Base-by-base conservation (phyloP, 2,329 filamentous ascomycete species). In the Calonectria multiphialidica region DNA sequence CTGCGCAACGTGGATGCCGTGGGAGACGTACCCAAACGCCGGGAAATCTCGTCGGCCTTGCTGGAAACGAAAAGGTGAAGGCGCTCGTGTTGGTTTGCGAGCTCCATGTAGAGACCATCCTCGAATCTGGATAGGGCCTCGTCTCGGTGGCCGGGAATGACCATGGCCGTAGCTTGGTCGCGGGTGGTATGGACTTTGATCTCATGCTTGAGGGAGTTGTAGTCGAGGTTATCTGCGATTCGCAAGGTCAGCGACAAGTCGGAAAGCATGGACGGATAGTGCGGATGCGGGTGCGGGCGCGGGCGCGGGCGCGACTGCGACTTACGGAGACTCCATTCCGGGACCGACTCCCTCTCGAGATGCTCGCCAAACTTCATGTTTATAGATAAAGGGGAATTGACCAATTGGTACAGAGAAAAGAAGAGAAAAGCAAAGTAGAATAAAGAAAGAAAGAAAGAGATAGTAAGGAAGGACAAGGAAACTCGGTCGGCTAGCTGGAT, bases 131-230 rank as follows among this genome's bases (percentile, higher is more conserved):
- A 83, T 28, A 93, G 86, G 1, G 87, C 83, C 10, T 86, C 83
- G 80, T 93, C 91, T 76, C 87, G 87, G 67, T 93, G 91, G 18
- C 94, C 94, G 1, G 94, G 94, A 67, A 97, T 96, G 23, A 92
- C 88, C 68, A 95, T 91, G 55, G 93, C 93, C 33, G 87, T 87
- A 61, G 92, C 93, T 78, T 93, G 91, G 82, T 93, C 91, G 53
- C 89, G 90, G 15, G 92, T 93, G 2, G 95, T 97, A 81, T 95
- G 90, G 72, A 90, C 90, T 83, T 96, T 97, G 87, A 97, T 96
- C 79, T 94, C 89, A 82, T 94, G 90, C 84, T 97, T 97, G 75
- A 97, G 89, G 61, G 94, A 93, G 82, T 96, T 95, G 87, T 97
- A 97, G 83, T 97, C 95, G 83, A 97, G 91, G 83, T 97, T 97